Evolutionary conservation across 192 early-diverging fungal genomes (phyloP).

Genomic region (Rhizophagus sp.): DNA sequence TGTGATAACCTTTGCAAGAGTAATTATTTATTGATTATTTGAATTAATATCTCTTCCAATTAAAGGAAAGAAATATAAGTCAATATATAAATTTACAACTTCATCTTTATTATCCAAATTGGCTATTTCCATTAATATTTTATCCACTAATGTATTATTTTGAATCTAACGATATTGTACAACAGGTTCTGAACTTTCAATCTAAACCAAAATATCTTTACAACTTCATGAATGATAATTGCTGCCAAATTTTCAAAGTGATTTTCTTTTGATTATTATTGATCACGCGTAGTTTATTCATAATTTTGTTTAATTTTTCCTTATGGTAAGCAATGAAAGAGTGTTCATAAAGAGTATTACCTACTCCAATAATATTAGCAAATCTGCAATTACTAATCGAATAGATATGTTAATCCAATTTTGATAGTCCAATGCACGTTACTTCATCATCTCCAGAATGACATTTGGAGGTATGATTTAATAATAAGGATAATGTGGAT

Average conservation of each 20-base stretch:
- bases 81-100: no score
- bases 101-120: no score
- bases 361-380: no score
- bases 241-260: not conserved
- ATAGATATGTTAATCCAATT: not conserved
- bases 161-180: not conserved
- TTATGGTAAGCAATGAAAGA: not conserved
- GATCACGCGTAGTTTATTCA: not conserved
- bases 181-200: not conserved
- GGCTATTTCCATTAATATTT: no score
- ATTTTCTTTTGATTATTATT: not conserved
- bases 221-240: not conserved
- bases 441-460: not conserved
- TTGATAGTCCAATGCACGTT: not conserved
- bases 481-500: not conserved
- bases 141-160: not conserved
- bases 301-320: not conserved
- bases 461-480: not conserved
- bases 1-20: no score
- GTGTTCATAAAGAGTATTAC: not conserved
- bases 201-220: slow-evolving; percentile 6
- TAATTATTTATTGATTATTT: no score
- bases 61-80: no score
- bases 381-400: not conserved
- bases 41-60: no score